Evolutionary conservation across 805 yeast species (phyloP).

Genomic region (Lipomyces spencermartinsiae): DNA sequence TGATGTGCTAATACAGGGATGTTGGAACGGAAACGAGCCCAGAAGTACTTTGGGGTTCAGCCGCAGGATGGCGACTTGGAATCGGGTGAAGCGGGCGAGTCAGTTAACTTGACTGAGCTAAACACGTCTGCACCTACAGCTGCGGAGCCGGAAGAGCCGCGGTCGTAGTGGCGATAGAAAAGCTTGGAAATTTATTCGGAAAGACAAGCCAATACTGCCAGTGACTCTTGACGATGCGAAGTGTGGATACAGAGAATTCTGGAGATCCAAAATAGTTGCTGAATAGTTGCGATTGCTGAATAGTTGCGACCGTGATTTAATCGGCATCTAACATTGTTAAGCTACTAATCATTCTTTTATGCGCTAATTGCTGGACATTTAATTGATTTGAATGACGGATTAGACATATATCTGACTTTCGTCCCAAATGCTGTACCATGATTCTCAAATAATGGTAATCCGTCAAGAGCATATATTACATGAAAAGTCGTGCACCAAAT

Average conservation of each 20-base stretch:
- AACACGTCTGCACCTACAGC: neutral
- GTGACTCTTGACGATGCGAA: neutral
- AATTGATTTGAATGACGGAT: neutral
- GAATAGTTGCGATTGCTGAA: neutral
- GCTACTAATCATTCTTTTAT: neutral
- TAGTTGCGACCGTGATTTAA: neutral
- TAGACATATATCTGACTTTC: neutral
- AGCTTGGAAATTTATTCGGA: neutral
- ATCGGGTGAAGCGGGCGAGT: conserved; percentile 14
- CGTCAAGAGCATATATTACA: neutral
- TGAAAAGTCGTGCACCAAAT: neutral
- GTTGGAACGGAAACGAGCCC: conserved; percentile 41
- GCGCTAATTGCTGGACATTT: neutral
- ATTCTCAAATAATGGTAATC: neutral
- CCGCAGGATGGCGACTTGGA: conserved; percentile 17
- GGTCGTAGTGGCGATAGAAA: neutral
- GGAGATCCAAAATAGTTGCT: no score
- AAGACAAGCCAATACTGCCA: neutral
- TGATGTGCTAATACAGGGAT: conserved; percentile 30
- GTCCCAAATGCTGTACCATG: neutral
- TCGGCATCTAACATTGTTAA: neutral
- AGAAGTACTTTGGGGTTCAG: conserved; percentile 32
- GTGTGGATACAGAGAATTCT: neutral
- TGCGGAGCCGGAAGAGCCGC: neutral
- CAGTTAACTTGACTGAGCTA: neutral